phyloP scores from a whole-genome alignment of 225 moss, liverwort and hornwort genomes.

The Takakia lepidozioides region DNA sequence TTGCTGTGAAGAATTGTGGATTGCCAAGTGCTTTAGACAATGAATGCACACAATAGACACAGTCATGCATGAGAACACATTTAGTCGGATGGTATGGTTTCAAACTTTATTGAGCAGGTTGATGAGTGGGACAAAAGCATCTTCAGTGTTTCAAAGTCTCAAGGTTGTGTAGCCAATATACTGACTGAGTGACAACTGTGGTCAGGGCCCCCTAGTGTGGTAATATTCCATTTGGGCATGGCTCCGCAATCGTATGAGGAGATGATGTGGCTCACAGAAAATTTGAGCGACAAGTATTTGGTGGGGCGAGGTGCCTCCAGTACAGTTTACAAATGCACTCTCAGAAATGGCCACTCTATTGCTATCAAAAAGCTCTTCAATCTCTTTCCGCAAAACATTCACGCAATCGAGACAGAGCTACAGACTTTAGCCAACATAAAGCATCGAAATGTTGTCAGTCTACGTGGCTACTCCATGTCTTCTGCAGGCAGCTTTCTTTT shows the following conservation, averaged over 20 bases:
- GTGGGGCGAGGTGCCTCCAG: conserved; percentile 81
- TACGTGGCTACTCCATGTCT: conserved; percentile 80
- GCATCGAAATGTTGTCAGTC: conserved; percentile 80
- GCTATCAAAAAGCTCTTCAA: conserved; percentile 90
- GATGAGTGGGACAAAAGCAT: no score
- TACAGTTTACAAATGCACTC: conserved; percentile 72
- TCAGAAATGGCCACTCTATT: conserved; percentile 80
- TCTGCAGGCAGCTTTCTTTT: conserved; percentile 83
- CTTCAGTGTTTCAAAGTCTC: no score
- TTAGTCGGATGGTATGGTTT: no score
- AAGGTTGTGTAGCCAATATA: no score
- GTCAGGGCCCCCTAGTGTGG: conserved; percentile 60
- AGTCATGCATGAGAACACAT: no score
- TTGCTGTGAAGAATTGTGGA: no score
- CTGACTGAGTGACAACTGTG: no score
- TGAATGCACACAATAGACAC: no score
- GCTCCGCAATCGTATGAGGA: conserved; percentile 92
- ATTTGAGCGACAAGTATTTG: conserved; percentile 69
- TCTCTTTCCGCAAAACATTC: conserved; percentile 65
- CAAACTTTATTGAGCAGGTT: no score
- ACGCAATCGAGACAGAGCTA: conserved; percentile 83
- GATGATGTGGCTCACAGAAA: conserved; percentile 77
- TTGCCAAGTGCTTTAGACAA: no score
- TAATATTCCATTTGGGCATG: conserved; percentile 88
- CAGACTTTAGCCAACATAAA: conserved; percentile 79